Conservation (phyloP, 78 protist species). For the Protostelium mycophagum region DNA sequence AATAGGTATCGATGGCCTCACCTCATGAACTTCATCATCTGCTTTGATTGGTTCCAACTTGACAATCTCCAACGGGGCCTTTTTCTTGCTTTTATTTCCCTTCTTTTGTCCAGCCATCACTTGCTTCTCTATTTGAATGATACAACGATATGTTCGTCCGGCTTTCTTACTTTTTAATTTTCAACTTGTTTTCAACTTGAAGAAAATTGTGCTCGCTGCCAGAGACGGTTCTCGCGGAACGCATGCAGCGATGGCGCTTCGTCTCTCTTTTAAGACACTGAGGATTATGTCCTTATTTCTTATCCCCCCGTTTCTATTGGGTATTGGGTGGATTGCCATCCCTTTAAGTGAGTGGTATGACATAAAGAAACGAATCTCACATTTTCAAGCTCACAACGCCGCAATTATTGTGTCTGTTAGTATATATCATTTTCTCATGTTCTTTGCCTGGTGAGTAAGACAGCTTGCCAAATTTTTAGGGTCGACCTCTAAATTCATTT, state of each 20-base stretch:
- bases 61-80: neutral
- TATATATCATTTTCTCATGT: neutral
- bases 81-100: neutral
- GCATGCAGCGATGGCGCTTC: neutral
- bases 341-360: neutral
- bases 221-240: neutral
- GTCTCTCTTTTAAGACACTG: neutral
- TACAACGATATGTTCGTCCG: too few relatives aligned
- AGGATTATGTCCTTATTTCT: neutral
- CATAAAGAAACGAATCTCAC: neutral
- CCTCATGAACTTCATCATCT: neutral
- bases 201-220: neutral
- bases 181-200: neutral
- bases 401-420: neutral
- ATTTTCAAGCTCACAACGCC: neutral
- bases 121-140: conserved; percentile 1
- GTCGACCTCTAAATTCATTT: too few relatives aligned
- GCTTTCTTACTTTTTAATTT: too few relatives aligned
- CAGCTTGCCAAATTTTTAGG: too few relatives aligned
- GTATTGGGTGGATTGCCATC: neutral
- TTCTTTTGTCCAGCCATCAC: neutral
- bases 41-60: neutral
- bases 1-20: too few relatives aligned
- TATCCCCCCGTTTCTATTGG: neutral
- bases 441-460: neutral